Evolutionary conservation across 78 protist genomes (phyloP), one percentile per base, ranked within the genome.

Genomic region (Bodo saltans): DNA sequence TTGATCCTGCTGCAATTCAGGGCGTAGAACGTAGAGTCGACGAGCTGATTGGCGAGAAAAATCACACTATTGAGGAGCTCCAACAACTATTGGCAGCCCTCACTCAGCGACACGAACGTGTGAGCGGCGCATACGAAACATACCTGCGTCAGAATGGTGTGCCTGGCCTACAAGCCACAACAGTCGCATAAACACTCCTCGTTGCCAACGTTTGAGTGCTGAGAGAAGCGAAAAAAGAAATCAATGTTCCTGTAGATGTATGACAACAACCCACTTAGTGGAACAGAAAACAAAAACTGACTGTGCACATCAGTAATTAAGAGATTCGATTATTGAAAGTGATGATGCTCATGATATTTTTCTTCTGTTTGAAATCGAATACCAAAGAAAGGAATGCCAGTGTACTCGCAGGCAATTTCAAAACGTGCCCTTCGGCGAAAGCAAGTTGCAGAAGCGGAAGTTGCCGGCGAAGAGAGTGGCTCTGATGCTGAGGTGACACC

Each of bases 31-130:
- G 39, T 60, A 76, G 72, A 72, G 87, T 92, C 35, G 94, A 87
- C 26, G 88, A 79, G 60, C 74, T 92, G 68, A 74, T 92, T 0
- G 92, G 75, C 68, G 85, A 69, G 30, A 92, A 92, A 88, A 92
- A 92, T 88, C 42, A 26, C 33, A 71, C 83, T 38, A 87, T 92
- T 79, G 68, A 78, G 74, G 89, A 86, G 26, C 85, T 92, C 52
- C 87, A 84, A 42, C 80, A 70, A 72, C 85, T 83, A 67, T 67
- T 88, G 33, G 74, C 85, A 26, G 29, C 75, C 26, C 41, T 83
- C 33, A 0, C 68, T 27, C 67, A 72, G 78, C 60, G 42, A 76
- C 52, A 86, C 74, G 83, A 70, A 17, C 41, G 34, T 27, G 26
- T 70, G 73, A 27, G 17, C 12, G 38, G 26, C 3, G 73, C 34